Base-by-base conservation (phyloP, 116 monocot species). In the Iris pallida region DNA sequence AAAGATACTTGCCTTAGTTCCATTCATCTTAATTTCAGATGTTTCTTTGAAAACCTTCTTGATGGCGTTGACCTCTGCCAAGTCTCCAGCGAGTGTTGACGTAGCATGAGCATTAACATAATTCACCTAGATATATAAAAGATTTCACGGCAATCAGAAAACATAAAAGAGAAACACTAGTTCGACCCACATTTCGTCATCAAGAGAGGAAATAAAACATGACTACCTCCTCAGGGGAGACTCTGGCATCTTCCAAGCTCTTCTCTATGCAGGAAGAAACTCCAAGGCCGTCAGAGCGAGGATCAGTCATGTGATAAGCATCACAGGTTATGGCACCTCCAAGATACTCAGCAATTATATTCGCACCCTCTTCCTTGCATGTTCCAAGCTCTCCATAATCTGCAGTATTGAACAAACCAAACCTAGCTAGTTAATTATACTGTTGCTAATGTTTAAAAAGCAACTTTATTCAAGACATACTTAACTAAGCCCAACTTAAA, bases 41-140 rank as follows among this genome's bases (percentile, higher is more conserved):
- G 80, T 73, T 41, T 83, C 70, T 17, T 76, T 85, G 68, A 91
- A 91, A 14, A 82, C 82, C 64, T 83, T 71, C 56, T 88, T 87
- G 43, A 88, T 70, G 16, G 88, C 88, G 64, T 88, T 85, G 4
- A 91, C 47, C 68, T 91, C 91, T 45, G 82, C 82, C 45, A 92
- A 63, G 72, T 92, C 92, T 51, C 86, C 92, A n/a, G 73, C 81
- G 16, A 71, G 76, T 17, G 92, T 88, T 13, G 92, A 92, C 5
- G 92, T 86, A 16, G 92, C 92, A 79, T 92, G 92, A 61, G 88
- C 85, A 61, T 92, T 92, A 1, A 85, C 70, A 63, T 92, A 92
- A 48, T 92, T 92, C 66, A 85, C 85, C 88, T 88, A 69, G 69
- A 55, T 42, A 16, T 51, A 1, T 51, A 51, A 7, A 9, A 0